Conservation (phyloP, 306 rosid genomes). For the Ormosia emarginata region DNA sequence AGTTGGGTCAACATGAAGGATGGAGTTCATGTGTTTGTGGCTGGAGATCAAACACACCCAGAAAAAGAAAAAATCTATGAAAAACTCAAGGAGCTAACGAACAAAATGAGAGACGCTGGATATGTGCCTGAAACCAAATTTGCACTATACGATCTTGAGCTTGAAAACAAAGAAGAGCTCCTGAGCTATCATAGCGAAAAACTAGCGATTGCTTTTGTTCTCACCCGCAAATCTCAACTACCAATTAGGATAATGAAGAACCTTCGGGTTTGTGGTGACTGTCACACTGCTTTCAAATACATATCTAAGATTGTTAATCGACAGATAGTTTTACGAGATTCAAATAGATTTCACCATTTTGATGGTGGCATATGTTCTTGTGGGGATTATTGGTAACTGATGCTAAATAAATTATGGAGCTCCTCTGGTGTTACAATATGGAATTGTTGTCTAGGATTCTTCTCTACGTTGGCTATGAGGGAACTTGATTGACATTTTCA, state of each 20-base stretch:
- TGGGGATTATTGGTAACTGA: slow-evolving; percentile 73
- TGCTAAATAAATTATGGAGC: not conserved
- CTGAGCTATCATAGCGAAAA: slow-evolving; percentile 89
- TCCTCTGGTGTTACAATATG: not conserved
- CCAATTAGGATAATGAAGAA: slow-evolving; percentile 94
- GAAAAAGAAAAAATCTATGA: slow-evolving; percentile 66
- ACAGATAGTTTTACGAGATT: slow-evolving; percentile 69
- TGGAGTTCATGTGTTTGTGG: slow-evolving; percentile 86
- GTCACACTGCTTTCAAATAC: slow-evolving; percentile 85
- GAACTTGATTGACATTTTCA: not conserved
- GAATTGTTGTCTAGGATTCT: not conserved
- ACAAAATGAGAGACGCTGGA: slow-evolving; percentile 67
- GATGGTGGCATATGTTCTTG: slow-evolving; percentile 77
- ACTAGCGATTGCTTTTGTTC: slow-evolving; percentile 84
- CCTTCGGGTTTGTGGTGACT: slow-evolving; percentile 89
- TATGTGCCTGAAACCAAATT: slow-evolving; percentile 81
- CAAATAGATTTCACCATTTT: slow-evolving; percentile 88
- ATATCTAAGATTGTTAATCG: slow-evolving; percentile 72
- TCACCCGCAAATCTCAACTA: slow-evolving; percentile 64
- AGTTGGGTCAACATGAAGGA: slow-evolving; percentile 97
- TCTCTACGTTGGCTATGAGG: not conserved
- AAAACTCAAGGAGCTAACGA: slow-evolving; percentile 61
- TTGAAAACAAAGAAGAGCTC: slow-evolving; percentile 81
- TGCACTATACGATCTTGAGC: slow-evolving; percentile 78
- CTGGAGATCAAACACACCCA: slow-evolving; percentile 84